Percentiles rank a stretch among this genome's conserved stretches.
phyloP scores from a whole-genome alignment of 2,329 filamentous ascomycete species.

The Emergomyces africanus region DNA sequence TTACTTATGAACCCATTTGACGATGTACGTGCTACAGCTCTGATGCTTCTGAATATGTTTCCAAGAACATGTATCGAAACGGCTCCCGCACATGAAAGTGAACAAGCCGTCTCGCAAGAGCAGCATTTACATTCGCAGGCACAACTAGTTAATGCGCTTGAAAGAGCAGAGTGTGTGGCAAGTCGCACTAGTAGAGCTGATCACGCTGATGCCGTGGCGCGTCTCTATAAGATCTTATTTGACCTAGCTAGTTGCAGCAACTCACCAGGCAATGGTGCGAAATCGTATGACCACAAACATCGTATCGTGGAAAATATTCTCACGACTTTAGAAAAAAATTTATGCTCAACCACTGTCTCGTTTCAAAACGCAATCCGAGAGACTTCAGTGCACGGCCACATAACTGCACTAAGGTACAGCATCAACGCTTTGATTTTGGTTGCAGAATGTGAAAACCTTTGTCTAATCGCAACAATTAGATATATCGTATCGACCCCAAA shows the following conservation, averaged over 20 bases:
- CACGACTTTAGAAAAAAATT: conserved; percentile 49
- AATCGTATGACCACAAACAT: conserved; percentile 27
- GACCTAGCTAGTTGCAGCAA: conserved; percentile 36
- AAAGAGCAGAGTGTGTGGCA: conserved; percentile 25
- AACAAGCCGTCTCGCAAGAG: not conserved
- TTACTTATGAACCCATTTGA: conserved; percentile 84
- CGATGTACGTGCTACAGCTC: conserved; percentile 56
- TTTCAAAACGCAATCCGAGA: conserved; percentile 54
- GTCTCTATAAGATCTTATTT: conserved; percentile 58
- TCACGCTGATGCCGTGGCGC: conserved; percentile 81
- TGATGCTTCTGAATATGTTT: conserved; percentile 32
- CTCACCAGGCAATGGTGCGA: conserved; percentile 5
- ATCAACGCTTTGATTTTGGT: not conserved
- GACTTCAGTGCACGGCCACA: conserved; percentile 55
- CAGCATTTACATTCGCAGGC: conserved; percentile 5
- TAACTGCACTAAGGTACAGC: conserved; percentile 51
- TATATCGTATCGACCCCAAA: conserved; percentile 37
- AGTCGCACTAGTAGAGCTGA: conserved; percentile 66
- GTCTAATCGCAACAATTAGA: conserved; percentile 15
- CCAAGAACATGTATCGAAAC: conserved; percentile 17
- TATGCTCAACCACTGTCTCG: conserved; percentile 50
- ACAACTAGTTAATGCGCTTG: conserved; percentile 20
- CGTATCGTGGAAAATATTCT: conserved; percentile 47
- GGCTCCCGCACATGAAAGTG: conserved; percentile 14
- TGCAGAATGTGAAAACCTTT: not conserved